phyloP scores from a whole-genome alignment of 2,329 filamentous ascomycete genomes.

The Pseudogymnoascus sp. region DNA sequence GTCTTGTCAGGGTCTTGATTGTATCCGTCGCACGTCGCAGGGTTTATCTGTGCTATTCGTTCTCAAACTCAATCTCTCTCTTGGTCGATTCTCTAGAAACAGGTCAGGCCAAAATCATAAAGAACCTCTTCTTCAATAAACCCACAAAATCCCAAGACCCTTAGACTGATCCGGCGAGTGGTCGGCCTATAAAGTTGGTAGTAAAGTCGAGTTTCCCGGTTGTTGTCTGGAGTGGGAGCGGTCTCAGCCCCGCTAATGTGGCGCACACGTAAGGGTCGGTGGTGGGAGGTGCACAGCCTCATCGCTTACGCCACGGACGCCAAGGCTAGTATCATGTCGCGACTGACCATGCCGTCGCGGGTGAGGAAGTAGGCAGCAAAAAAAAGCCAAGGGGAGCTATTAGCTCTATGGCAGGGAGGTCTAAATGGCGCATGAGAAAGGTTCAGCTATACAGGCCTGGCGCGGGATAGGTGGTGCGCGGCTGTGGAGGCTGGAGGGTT shows the following conservation, averaged over 20 bases:
- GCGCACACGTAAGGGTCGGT: neutral
- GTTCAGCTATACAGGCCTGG: neutral
- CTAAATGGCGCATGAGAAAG: neutral
- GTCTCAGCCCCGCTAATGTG: neutral
- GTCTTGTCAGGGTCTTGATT: neutral
- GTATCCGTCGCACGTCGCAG: neutral
- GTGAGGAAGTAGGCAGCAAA: neutral
- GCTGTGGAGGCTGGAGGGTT: neutral
- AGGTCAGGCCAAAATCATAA: neutral
- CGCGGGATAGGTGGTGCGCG: neutral
- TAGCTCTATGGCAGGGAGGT: neutral
- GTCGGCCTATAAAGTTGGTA: neutral
- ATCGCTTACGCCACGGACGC: neutral
- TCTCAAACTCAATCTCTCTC: neutral
- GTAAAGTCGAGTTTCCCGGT: neutral
- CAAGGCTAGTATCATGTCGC: neutral
- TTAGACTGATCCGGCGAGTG: neutral
- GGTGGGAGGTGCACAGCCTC: neutral
- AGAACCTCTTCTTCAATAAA: conserved; percentile 1
- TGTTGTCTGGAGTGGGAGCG: neutral
- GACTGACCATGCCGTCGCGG: neutral
- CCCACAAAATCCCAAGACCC: neutral
- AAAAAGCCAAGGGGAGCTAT: neutral
- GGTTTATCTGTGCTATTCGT: neutral
- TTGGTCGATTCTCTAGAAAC: neutral